Evolutionary conservation across 768 basidiomycete species (phyloP), one percentile per base, ranked within the genome.

Genomic region (Pholiota microspora): DNA sequence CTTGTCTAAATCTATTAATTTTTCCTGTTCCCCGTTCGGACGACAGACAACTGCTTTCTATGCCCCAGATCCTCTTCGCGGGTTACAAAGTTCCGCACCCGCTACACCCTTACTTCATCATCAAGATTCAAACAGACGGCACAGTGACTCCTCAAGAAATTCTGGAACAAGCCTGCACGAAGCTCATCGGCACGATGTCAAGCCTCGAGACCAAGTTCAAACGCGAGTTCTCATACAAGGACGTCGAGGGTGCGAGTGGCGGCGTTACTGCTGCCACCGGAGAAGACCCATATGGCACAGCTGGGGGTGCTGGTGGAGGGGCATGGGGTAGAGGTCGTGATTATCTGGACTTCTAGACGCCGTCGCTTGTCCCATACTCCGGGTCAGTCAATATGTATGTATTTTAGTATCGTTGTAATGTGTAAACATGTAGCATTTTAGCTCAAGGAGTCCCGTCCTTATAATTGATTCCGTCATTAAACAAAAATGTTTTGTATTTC

Each of bases 1-100:
- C 16, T 23, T 44, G 27, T 40, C n/a, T 12, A 25, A 45, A 45
- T 38, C 35, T 44, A 57, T 44, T 34, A n/a, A n/a, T n/a, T n/a
- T n/a, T n/a, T n/a, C n/a, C n/a, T n/a, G n/a, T 44, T 25, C 40
- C 21, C 21, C 16, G 50, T 27, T 10, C 7, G 35, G 35, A 3
- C 23, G 18, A 45, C 67, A 97, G 95, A 2, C 94, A 99, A 80
- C 86, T 98, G 25, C 85, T 98, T 29, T 72, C 86, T 7, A 89
- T 90, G 82, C 88, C 92, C 5, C 79, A 86, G 60, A 85, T 98
- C 60, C 85, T 94, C 57, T 98, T 98, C 67, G 95, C 95, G 1
- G 97, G 97, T 1, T 98, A 98, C 85, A 94, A 95, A 75, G 93
- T 94, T 34, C 96, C 96, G 0, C 97, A 98, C 64, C 96, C 97